Conservation (phyloP, 345 rosid genomes). For the Diplotaxis tenuifolia region DNA sequence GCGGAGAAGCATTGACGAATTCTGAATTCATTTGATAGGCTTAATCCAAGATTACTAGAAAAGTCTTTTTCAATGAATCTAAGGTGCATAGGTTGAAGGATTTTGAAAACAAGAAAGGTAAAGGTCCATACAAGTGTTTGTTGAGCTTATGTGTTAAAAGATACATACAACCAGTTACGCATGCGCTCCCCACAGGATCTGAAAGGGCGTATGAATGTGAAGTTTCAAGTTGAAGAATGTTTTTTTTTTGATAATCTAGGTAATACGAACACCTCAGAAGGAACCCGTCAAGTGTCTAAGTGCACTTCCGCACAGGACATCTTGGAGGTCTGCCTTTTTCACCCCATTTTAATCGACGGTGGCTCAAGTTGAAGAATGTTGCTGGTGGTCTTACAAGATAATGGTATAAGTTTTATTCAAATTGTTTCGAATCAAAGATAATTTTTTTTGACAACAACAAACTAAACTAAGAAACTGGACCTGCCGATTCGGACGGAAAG, state of each 20-base stretch:
- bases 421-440: no score
- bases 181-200: conserved; percentile 88
- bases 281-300: no score
- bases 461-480: no score
- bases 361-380: conserved; percentile 98
- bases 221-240: conserved; percentile 98
- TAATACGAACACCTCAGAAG: no score
- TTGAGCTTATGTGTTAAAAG: conserved; percentile 91
- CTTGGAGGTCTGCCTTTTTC: no score
- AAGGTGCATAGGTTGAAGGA: conserved; percentile 91
- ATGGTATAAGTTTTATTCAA: conserved; percentile 98
- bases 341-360: no score
- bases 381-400: conserved; percentile 96
- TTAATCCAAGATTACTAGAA: conserved; percentile 83
- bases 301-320: no score
- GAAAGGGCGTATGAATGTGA: conserved; percentile 92
- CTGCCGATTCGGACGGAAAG: no score
- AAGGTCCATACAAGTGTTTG: conserved; percentile 91
- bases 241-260: no score
- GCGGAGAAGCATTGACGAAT: conserved; percentile 92
- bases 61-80: conserved; percentile 89
- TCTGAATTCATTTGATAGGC: conserved; percentile 83
- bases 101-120: conserved; percentile 88
- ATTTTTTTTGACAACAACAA: no score
- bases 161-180: conserved; percentile 91